Percentiles rank a stretch among this genome's conserved stretches.
Conservation (phyloP, 1,284 basidiomycete species). For the Cryptococcus sp. region DNA sequence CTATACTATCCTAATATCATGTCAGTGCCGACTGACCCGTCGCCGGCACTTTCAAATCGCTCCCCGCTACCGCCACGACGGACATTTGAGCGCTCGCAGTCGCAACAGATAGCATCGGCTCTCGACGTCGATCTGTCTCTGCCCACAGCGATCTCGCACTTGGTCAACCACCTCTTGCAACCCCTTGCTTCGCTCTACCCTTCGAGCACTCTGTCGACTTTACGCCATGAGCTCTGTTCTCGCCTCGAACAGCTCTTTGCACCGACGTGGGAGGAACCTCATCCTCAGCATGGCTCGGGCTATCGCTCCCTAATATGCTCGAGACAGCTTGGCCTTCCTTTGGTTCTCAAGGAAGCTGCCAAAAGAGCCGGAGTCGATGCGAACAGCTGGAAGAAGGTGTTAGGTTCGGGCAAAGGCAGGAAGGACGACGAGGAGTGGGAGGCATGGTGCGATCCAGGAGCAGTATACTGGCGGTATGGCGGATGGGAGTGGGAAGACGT, state of each 20-base stretch:
- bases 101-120: not conserved
- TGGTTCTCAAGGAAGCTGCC: slow-evolving; percentile 33
- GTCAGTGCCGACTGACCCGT: slow-evolving; percentile 7
- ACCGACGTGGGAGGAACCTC: slow-evolving; percentile 44
- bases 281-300: slow-evolving; percentile 43
- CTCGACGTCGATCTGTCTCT: slow-evolving; percentile 27
- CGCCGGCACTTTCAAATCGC: slow-evolving; percentile 12
- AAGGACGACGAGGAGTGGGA: slow-evolving; percentile 43
- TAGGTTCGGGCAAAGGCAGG: slow-evolving; percentile 24
- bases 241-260: slow-evolving; percentile 26
- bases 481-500: slow-evolving; percentile 51
- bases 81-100: not conserved
- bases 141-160: slow-evolving; percentile 38
- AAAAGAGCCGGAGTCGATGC: slow-evolving; percentile 32
- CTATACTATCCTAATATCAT: not conserved
- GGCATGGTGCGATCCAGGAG: slow-evolving; percentile 53
- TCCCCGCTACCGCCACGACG: slow-evolving; percentile 2
- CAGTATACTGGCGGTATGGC: slow-evolving; percentile 50
- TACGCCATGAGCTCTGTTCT: slow-evolving; percentile 32
- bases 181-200: slow-evolving; percentile 42
- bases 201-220: slow-evolving; percentile 28
- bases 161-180: slow-evolving; percentile 43
- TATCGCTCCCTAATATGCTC: slow-evolving; percentile 46
- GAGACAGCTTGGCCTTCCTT: slow-evolving; percentile 36
- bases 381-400: slow-evolving; percentile 34